Base-by-base conservation (phyloP, 495 filamentous ascomycete species). In the Trichoderma erinaceum region DNA sequence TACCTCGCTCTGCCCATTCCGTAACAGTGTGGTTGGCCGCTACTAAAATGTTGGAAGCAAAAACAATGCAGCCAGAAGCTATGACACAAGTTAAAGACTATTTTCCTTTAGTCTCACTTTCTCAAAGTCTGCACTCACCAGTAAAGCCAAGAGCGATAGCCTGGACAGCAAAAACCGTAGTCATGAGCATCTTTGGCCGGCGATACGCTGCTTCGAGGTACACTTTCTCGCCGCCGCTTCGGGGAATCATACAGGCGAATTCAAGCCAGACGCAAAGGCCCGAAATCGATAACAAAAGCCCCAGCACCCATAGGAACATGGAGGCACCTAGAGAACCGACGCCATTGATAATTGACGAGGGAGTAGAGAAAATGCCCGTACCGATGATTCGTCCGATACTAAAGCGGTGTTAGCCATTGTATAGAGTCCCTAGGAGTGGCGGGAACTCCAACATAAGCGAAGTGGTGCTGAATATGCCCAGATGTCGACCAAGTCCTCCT, bases 151-250 rank as follows among this genome's bases (percentile, higher is more conserved):
- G 76, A 0, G 92, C 73, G 18, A 92, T 83, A 3, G 87, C 84
- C 61, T 91, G 86, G 4, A 88, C 83, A 0, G 88, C 87, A 46
- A 92, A 77, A 63, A 92, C 73, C 0, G 85, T 88, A 2, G 89
- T 89, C 0, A 88, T 87, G 18, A 93, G 81, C 70, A 89, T 92
- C 21, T 83, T 83, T 3, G 90, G 90, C 27, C 79, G 80, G 0
- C 83, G 86, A 76, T 92, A 93, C 0, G 87, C 86, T 75, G 87
- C 89, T 71, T 93, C 90, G 65, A 92, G 84, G 70, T 93, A 93
- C 27, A 92, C 87, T 76, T 92, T 92, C 56, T 86, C 83, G 21
- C 89, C 90, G 2, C 90, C 89, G 4, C 85, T 88, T 2, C 87
- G 80, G 56, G 89, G 89, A 63, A 91, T 76, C 87, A 91, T 90